Percentiles rank a stretch among this genome's conserved stretches.
These are phyloP conservation scores for Davidsoniella neocaledoniae DNA, from an alignment of 2,329 filamentous ascomycete genomes.

Conservation along the genomic window DNA sequence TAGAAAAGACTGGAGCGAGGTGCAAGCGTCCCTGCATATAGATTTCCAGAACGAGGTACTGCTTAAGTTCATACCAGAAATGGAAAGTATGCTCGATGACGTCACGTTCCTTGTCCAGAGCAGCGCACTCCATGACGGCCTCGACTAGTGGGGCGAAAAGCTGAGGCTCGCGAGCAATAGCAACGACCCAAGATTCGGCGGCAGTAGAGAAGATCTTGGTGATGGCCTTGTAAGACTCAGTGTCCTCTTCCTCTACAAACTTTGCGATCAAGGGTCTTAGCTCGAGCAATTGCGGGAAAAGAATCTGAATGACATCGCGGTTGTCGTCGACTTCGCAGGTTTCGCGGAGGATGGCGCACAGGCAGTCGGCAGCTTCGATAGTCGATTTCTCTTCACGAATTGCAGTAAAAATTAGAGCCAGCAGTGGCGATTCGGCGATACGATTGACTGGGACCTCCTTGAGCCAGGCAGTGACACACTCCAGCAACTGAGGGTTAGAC, in stretches of 20 bases:
- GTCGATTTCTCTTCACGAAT: slow-evolving; percentile 62
- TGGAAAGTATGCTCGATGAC: slow-evolving; percentile 86
- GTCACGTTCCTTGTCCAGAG: slow-evolving; percentile 73
- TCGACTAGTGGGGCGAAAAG: slow-evolving; percentile 79
- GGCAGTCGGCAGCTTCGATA: slow-evolving; percentile 76
- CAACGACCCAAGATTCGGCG: slow-evolving; percentile 83
- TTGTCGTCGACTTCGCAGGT: slow-evolving; percentile 89
- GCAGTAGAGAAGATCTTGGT: slow-evolving; percentile 86
- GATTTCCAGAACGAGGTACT: slow-evolving; percentile 79
- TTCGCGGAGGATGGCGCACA: slow-evolving; percentile 82
- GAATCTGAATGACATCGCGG: slow-evolving; percentile 58
- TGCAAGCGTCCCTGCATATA: slow-evolving; percentile 69
- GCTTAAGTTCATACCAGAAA: slow-evolving; percentile 98
- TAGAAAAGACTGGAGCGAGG: slow-evolving; percentile 67
- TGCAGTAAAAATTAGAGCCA: slow-evolving; percentile 65
- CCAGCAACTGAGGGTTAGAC: slow-evolving; percentile 76
- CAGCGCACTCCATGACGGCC: slow-evolving; percentile 78
- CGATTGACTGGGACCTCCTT: slow-evolving; percentile 74
- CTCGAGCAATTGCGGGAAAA: slow-evolving; percentile 66
- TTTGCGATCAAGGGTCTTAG: slow-evolving; percentile 61
- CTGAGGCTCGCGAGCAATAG: slow-evolving; percentile 67
- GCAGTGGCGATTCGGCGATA: slow-evolving; percentile 69
- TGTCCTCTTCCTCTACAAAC: slow-evolving; percentile 64
- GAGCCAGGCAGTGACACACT: slow-evolving; percentile 94
- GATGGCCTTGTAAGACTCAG: slow-evolving; percentile 70